Percentiles rank a stretch among this genome's conserved stretches.
Conservation (phyloP, 1,139 yeast genomes). For the Candida mesenterica region DNA sequence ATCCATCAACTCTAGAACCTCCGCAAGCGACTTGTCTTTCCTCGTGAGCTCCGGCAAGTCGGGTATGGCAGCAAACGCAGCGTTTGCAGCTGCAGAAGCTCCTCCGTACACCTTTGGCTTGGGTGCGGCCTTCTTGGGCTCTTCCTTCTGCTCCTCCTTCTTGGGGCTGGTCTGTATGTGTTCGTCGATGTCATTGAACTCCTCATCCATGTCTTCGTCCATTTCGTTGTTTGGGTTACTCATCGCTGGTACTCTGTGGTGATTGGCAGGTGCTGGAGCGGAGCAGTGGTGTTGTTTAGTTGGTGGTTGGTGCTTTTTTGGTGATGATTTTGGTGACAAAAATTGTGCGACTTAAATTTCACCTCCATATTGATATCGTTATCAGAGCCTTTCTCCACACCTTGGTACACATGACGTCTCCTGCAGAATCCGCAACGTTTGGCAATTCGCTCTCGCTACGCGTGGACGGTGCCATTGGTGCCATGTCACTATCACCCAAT, state of each 20-base stretch:
- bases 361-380: no score
- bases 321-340: no score
- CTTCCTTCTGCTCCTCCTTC: slow-evolving; percentile 2
- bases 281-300: no score
- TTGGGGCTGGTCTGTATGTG: slow-evolving; percentile 6
- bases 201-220: slow-evolving; percentile 33
- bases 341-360: no score
- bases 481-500: slow-evolving; percentile 88
- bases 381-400: no score
- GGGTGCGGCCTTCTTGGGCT: slow-evolving; percentile 2
- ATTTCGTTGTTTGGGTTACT: slow-evolving; percentile 7
- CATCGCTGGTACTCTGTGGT: background rate
- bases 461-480: slow-evolving; percentile 91
- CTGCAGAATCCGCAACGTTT: background rate
- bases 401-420: background rate
- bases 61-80: slow-evolving; percentile 23
- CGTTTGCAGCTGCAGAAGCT: slow-evolving; percentile 8
- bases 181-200: slow-evolving; percentile 17
- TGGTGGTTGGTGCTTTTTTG: no score
- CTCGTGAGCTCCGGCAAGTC: slow-evolving; percentile 72
- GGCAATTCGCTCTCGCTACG: slow-evolving; percentile 60
- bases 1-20: slow-evolving; percentile 84
- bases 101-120: slow-evolving; percentile 4
- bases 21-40: slow-evolving; percentile 84
- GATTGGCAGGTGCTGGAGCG: background rate